Percentiles rank a stretch among this genome's conserved stretches.
These are phyloP conservation scores for Alisma plantagoaquatica DNA, from an alignment of 106 monocot species.

Conservation along the genomic window DNA sequence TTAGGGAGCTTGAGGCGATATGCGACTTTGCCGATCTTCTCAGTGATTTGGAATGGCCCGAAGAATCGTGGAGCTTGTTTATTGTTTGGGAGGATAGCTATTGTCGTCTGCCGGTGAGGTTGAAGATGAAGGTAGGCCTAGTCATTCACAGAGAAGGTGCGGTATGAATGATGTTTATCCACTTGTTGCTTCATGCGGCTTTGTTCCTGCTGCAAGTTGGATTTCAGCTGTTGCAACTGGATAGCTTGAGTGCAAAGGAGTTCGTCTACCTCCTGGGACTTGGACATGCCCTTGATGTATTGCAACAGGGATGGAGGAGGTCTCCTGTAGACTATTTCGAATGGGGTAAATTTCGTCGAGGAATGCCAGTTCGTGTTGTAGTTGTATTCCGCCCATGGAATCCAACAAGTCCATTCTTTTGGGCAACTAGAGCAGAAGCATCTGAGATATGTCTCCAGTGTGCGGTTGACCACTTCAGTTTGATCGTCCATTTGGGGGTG, in stretches of 20 bases:
- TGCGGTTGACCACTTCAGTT: neutral
- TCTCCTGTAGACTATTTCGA: neutral
- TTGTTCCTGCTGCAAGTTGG: neutral
- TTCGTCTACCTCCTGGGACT: neutral
- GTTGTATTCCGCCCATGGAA: neutral
- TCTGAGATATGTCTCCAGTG: neutral
- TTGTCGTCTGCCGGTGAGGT: neutral
- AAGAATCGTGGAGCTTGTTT: neutral
- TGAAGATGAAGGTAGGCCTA: neutral
- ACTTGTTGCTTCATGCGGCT: neutral
- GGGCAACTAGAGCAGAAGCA: neutral
- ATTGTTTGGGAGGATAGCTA: neutral
- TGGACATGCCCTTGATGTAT: neutral
- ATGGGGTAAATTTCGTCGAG: neutral
- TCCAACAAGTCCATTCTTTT: conserved; percentile 2
- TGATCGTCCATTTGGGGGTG: conserved; percentile 9
- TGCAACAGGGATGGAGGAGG: neutral
- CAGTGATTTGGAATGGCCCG: neutral
- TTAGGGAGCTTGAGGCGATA: too few species aligned
- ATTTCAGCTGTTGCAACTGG: neutral
- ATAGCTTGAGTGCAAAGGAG: neutral
- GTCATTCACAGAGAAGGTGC: neutral
- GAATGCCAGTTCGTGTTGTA: conserved; percentile 1
- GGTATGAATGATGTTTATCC: neutral
- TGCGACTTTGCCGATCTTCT: too few species aligned